Percentiles rank a stretch among this genome's conserved stretches.
Conservation (phyloP, 129 eudicot species). For the Lactuca sativa region DNA sequence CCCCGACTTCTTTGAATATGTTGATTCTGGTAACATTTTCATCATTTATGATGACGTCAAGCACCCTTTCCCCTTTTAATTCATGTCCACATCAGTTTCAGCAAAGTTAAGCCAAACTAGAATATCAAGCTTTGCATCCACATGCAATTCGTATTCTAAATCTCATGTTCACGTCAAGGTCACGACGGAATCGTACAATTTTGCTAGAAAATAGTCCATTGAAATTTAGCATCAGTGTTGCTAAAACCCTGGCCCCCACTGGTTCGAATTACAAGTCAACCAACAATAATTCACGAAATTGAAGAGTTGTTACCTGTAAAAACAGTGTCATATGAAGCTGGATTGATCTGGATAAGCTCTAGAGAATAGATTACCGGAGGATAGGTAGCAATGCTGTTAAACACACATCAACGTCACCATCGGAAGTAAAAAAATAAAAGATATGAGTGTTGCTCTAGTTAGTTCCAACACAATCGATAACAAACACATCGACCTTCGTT, state of each 20-base stretch:
- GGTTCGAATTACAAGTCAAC: conserved; percentile 63
- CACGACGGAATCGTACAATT: conserved; percentile 68
- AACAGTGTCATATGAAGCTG: conserved; percentile 52
- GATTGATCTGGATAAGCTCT: conserved; percentile 61
- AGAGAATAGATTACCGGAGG: conserved; percentile 79
- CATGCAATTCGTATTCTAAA: conserved; percentile 71
- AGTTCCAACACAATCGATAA: too few species aligned
- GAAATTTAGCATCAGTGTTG: conserved; percentile 57
- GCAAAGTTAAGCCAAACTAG: conserved; percentile 91
- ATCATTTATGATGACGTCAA: conserved; percentile 77
- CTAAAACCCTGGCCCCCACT: conserved; percentile 95
- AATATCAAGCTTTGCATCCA: conserved; percentile 90
- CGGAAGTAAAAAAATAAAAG: conserved; percentile 51
- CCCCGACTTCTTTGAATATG: conserved; percentile 73
- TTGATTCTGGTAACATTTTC: conserved; percentile 73
- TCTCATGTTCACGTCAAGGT: conserved; percentile 40
- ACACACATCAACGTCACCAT: conserved; percentile 63
- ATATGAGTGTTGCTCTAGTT: conserved; percentile 44
- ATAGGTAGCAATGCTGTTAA: conserved; percentile 90
- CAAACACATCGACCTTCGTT: too few species aligned
- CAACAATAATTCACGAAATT: conserved; percentile 82
- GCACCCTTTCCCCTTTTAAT: conserved; percentile 72
- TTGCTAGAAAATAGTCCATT: conserved; percentile 64
- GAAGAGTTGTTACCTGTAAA: conserved; percentile 38
- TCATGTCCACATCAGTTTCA: conserved; percentile 81